Conservation (phyloP, 2,329 filamentous ascomycete genomes). For the Aspergillus novoparasiticus region DNA sequence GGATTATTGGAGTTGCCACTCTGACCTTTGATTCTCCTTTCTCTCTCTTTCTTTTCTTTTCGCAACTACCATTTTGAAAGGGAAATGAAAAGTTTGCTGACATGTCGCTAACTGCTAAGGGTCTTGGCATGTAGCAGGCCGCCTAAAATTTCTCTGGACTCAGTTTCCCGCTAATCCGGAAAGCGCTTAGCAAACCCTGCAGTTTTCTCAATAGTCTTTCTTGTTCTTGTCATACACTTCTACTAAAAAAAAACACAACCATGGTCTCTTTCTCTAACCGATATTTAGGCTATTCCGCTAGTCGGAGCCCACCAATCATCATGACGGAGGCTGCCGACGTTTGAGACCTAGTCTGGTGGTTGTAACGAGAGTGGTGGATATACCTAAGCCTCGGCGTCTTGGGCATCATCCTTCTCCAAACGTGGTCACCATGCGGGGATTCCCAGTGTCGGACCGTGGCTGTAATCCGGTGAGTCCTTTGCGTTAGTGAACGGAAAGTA, state of each 20-base stretch:
- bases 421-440: background rate
- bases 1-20: background rate
- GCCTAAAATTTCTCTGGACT: background rate
- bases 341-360: background rate
- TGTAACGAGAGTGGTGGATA: background rate
- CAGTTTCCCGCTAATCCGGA: background rate
- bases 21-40: too few relatives aligned
- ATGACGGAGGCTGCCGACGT: background rate
- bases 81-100: background rate
- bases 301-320: background rate
- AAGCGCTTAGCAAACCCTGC: background rate
- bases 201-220: background rate
- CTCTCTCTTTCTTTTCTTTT: background rate
- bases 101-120: background rate
- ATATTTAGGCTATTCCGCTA: background rate
- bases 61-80: background rate
- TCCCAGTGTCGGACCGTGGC: background rate
- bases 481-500: background rate
- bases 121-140: background rate
- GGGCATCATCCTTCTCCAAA: background rate
- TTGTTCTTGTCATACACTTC: background rate
- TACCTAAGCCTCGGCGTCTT: background rate
- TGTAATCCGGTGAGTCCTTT: constrained; percentile 1
- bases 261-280: background rate
- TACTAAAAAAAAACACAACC: background rate